Base-by-base conservation (phyloP, 2,329 filamentous ascomycete genomes). In the Acrodontium crateriforme region DNA sequence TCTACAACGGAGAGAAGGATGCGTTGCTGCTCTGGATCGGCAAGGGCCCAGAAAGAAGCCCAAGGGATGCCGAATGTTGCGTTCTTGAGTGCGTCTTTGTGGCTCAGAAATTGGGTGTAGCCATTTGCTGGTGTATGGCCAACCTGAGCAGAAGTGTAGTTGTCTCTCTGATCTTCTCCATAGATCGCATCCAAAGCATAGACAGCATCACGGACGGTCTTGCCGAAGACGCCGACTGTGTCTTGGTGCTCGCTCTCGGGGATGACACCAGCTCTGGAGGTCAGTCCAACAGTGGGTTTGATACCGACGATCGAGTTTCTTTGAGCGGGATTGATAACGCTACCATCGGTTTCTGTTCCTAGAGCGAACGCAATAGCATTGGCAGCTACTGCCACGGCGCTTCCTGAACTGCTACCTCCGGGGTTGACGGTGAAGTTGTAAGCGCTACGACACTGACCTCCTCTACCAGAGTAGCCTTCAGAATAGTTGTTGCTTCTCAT, bases 221-320 rank as follows among this genome's bases (percentile, higher is more conserved):
- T 67, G 0, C 67, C 75, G 43, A 85, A 72, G 1, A 65, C 59
- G 2, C 78, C 79, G 0, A 83, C 67, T 0, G 69, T 73, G 42
- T 84, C 79, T 41, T 78, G 73, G 41, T 78, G 69, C 31, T 67
- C 56, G 8, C 64, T 69, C 44, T 78, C 74, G 0, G 78, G 79
- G 18, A 84, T 49, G 0, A 62, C 58, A 2, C 56, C 56, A 16
- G 47, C 48, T 22, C 75, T 59, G 6, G 76, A 80, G 0, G 75
- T 81, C 27, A 81, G 51, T 0, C 78, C 78, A 5, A 83, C 74
- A 1, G 77, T 83, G 2, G 78, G 77, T 53, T 83, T 84, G 49
- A 84, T 67, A 3, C 78, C 78, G 2, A 83, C 75, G 2, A 84
- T 47, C 2, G 62, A 66, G 44, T 78, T 80, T 4, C 74, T 59